Base-by-base conservation (phyloP, 2,329 filamentous ascomycete genomes). In the Colletotrichum somersetense region DNA sequence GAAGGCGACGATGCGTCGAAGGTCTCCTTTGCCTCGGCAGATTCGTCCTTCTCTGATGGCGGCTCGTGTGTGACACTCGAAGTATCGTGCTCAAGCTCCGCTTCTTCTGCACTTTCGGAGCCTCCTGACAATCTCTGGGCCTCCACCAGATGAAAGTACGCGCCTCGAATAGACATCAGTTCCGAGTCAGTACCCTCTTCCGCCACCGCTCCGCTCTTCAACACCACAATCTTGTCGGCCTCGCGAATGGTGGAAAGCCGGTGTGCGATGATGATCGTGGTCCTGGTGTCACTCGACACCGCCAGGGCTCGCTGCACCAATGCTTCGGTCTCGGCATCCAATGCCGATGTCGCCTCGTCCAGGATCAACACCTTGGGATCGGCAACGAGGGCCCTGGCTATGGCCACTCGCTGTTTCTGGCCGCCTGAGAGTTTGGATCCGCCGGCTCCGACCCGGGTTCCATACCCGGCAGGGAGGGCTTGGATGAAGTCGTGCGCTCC, bases 321-420 rank as follows among this genome's bases (percentile, higher is more conserved):
- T 1, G 81, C 79, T 64, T 85, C 83, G 5, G 83, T 79, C 14
- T 84, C 79, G 0, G 82, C 78, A 62, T 84, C 81, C 35, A 84
- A 77, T 14, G 90, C 89, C 58, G 86, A 89, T 0, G 91, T 92
- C 1, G 91, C 91, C 79, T 92, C 91, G 74, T 92, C 91, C 1
- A 92, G 81, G 20, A 92, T 86, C 2, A 92, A 82, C 33, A 92
- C 89, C 1, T 84, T 82, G 0, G 91, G 90, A 53, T 89, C 81
- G 23, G 88, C 87, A 40, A 92, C 82, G 66, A 92, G 89, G 55
- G 87, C 89, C 38, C 91, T 85, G 3, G 91, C 90, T 71, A 92
- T 92, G 0, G 90, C 88, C 20, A 92, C 83, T n/a, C 91, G 85
- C 76, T 92, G 91, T 46, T 89, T 85, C 76, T 92, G 91, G 2